phyloP scores from a whole-genome alignment of 306 rosid species.

The Dalbergia cochinchinensis region DNA sequence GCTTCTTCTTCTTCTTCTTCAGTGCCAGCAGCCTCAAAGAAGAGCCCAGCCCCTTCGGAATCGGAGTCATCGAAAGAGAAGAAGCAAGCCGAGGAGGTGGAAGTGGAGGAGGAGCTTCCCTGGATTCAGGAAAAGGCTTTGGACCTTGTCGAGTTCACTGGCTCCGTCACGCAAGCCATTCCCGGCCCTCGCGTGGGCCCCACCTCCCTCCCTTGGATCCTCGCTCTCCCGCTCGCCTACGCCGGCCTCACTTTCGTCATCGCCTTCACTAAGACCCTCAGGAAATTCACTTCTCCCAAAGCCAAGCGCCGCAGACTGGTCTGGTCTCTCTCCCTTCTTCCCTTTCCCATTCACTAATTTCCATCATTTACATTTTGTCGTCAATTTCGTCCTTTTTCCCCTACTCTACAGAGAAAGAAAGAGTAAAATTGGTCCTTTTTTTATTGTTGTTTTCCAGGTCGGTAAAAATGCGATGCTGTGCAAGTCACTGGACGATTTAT shows the following conservation, averaged over 20 bases:
- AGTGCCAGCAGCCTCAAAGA: slow-evolving; percentile 34
- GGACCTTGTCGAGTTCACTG: slow-evolving; percentile 93
- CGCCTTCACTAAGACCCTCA: slow-evolving; percentile 76
- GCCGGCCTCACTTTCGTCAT: slow-evolving; percentile 75
- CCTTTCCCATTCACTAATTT: neutral
- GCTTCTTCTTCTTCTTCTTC: neutral
- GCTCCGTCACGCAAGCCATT: slow-evolving; percentile 88
- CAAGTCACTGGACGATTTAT: slow-evolving; percentile 70
- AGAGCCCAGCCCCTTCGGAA: slow-evolving; percentile 1
- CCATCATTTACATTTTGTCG: neutral
- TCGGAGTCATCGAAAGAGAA: slow-evolving; percentile 19
- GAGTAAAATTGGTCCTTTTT: neutral
- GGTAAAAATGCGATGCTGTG: slow-evolving; percentile 78
- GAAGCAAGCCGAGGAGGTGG: slow-evolving; percentile 58
- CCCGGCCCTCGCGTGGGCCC: slow-evolving; percentile 94
- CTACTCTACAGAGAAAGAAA: too few relatives aligned
- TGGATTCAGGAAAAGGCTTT: slow-evolving; percentile 97
- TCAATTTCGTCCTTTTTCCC: too few relatives aligned
- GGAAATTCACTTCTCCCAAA: slow-evolving; percentile 79
- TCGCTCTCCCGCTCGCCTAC: slow-evolving; percentile 84
- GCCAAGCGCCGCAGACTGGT: slow-evolving; percentile 86
- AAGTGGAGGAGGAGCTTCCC: slow-evolving; percentile 87
- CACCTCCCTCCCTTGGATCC: slow-evolving; percentile 90
- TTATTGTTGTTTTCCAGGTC: slow-evolving; percentile 52
- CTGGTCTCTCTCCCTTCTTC: slow-evolving; percentile 51